Conservation (phyloP, 164 flowering plant species). For the Akebia trifoliata region DNA sequence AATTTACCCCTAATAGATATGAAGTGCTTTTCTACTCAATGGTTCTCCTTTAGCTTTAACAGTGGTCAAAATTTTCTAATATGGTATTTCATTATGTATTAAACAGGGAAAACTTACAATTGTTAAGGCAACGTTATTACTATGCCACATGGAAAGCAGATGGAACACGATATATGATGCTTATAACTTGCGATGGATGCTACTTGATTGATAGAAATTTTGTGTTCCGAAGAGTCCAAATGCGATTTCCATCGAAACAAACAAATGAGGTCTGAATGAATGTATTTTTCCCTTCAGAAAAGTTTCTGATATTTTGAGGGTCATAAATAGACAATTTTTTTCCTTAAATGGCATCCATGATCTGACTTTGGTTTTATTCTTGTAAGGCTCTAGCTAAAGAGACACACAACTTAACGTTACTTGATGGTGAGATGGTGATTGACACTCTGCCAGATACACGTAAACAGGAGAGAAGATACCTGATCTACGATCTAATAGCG, state of each 20-base stretch:
- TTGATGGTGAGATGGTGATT: constrained; percentile 99
- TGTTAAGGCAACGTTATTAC: constrained; percentile 84
- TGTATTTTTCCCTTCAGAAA: neutral
- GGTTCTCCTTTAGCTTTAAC: too few species aligned
- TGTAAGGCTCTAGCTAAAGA: constrained; percentile 46
- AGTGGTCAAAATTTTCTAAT: too few species aligned
- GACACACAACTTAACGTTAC: constrained; percentile 76
- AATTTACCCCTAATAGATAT: too few species aligned
- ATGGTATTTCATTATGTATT: neutral
- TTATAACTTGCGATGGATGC: constrained; percentile 84
- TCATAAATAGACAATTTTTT: neutral
- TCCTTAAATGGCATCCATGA: neutral
- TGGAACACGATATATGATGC: constrained; percentile 98
- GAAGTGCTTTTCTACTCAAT: too few species aligned
- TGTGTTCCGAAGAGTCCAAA: constrained; percentile 83
- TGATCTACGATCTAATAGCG: constrained; percentile 92
- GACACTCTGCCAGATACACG: constrained; percentile 72
- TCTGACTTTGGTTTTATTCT: constrained; percentile 17
- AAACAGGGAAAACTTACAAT: constrained; percentile 77
- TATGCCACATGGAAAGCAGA: constrained; percentile 99
- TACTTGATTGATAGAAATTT: constrained; percentile 85
- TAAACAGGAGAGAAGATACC: constrained; percentile 88
- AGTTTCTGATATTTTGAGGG: neutral
- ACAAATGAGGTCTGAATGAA: constrained; percentile 47
- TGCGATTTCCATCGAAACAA: constrained; percentile 80